Evolutionary conservation across 768 basidiomycete genomes (phyloP), one percentile per base, ranked within the genome.

Genomic region (Tulasnella sp.): DNA sequence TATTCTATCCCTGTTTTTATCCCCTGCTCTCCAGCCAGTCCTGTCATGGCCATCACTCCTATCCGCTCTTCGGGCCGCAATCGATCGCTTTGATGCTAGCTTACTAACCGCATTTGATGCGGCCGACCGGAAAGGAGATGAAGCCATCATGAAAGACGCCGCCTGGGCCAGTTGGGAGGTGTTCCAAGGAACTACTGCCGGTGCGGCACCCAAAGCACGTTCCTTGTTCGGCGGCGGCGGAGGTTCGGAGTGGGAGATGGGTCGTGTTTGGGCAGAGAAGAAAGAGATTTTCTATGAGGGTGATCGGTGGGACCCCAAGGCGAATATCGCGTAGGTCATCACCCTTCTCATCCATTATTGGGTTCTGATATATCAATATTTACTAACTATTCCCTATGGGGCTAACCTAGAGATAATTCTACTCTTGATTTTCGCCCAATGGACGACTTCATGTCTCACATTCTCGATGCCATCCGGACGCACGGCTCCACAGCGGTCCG

Each of bases 221-320:
- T 48, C 67, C 26, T 26, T 26, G 46, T 77, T 69, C 46, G 69
- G 37, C 74, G 75, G 73, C 46, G 79, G 75, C 39, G 70, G 51
- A 61, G 61, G 44, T 29, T 48, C 29, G 48, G 92, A 94, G 78
- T 96, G 94, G 94, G 96, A 97, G 84, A 90, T 98, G 87, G 94
- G 94, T 0, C 92, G 94, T 80, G 91, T 96, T 23, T 99, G 97
- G 94, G 91, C 93, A 0, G 96, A 99, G 85, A 96, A 97, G 86
- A 86, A 93, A 69, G 96, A 97, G 83, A 91, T 98, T 29, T 95
- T 99, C 81, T 98, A 97, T 83, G 92, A 95, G 80, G 89, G 90
- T 78, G 90, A 88, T 9, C 87, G 88, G 71, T 96, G 94, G 92
- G 88, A 92, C 80, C 89, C 96, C 0, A 83, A 92, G 75, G 90